Conservation (phyloP, 345 rosid species). For the Streptanthus diversifolius region DNA sequence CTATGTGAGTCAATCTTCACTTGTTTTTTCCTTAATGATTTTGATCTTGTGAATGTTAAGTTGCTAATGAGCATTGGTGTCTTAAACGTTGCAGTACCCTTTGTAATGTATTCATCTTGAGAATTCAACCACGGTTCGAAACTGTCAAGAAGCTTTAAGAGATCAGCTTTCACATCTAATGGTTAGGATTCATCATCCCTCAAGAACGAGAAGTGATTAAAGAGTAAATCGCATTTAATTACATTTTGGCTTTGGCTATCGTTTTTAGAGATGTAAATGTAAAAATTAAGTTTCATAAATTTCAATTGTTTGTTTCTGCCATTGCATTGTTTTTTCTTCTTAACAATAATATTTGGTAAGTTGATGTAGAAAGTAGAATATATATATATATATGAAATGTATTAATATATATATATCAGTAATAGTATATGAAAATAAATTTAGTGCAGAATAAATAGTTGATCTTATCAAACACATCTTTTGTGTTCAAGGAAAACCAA, state of each 20-base stretch:
- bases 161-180: neutral
- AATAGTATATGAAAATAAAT: no score
- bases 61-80: neutral
- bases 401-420: no score
- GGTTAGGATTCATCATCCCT: neutral
- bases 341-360: neutral
- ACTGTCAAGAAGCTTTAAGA: conserved; percentile 5
- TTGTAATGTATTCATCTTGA: conserved; percentile 60
- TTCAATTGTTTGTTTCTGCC: neutral
- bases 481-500: no score
- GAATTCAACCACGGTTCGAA: neutral
- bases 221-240: neutral
- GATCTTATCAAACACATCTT: no score
- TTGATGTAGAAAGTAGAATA: neutral
- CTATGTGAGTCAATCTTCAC: conserved; percentile 50
- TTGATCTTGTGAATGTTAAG: neutral
- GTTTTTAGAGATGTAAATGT: conserved; percentile 4
- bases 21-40: neutral
- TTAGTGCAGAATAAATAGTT: no score
- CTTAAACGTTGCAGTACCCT: conserved; percentile 56
- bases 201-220: conserved; percentile 7
- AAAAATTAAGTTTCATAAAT: neutral
- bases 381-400: no score
- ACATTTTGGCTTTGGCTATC: neutral
- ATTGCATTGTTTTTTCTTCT: neutral